phyloP scores from a whole-genome alignment of 768 basidiomycete genomes.

The Obba rivulosa region DNA sequence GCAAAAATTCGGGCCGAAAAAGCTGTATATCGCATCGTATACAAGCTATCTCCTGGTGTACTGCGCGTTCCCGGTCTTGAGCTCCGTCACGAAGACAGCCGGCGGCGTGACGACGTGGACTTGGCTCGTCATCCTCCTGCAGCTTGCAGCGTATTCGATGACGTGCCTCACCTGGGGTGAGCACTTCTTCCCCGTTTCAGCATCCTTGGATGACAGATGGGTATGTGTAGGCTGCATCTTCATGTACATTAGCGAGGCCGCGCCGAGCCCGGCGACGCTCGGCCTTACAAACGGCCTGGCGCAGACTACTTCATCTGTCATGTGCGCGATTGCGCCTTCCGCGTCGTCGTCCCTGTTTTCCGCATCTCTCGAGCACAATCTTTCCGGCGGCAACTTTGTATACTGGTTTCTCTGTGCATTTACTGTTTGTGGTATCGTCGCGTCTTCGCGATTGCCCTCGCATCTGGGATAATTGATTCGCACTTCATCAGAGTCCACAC shows the following conservation, averaged over 20 bases:
- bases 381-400: conserved; percentile 38
- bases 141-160: conserved; percentile 17
- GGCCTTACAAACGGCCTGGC: conserved; percentile 49
- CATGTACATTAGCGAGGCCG: conserved; percentile 24
- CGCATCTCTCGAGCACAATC: conserved; percentile 33
- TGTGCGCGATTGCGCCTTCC: conserved; percentile 47
- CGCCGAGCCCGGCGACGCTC: conserved; percentile 27
- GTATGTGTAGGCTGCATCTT: conserved; percentile 17
- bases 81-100: conserved; percentile 13
- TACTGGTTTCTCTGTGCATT: conserved; percentile 10
- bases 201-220: conserved; percentile 27
- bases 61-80: conserved; percentile 25
- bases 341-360: conserved; percentile 49
- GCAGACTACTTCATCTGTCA: conserved; percentile 42
- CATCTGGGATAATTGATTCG: too few relatives aligned
- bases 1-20: conserved; percentile 23
- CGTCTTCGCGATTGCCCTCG: conserved; percentile 42
- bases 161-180: conserved; percentile 30
- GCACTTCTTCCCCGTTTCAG: conserved; percentile 12
- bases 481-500: too few relatives aligned
- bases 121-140: conserved; percentile 24
- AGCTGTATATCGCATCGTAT: conserved; percentile 22
- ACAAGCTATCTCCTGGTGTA: conserved; percentile 24
- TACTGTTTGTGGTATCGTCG: conserved; percentile 6
- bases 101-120: conserved; percentile 16